phyloP scores from a whole-genome alignment of 1,284 basidiomycete species.

The Naganishia sp. region DNA sequence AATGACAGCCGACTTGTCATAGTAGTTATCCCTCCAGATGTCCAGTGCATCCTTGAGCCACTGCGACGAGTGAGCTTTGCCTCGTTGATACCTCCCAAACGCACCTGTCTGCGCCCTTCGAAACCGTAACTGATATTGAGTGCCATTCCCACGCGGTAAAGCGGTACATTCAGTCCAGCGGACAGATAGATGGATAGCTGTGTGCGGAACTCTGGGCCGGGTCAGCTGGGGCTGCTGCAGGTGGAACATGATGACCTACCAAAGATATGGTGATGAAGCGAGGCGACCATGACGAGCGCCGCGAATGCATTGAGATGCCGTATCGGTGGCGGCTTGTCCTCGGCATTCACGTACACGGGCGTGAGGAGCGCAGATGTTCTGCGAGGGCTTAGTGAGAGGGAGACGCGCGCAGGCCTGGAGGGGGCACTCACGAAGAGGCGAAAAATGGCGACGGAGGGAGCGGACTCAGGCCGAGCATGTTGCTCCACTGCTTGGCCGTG shows the following conservation, averaged over 20 bases:
- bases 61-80: conserved; percentile 20
- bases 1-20: conserved; percentile 21
- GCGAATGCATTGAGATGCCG: conserved; percentile 35
- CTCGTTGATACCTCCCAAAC: neutral
- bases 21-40: conserved; percentile 35
- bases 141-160: conserved; percentile 30
- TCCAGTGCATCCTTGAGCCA: conserved; percentile 37
- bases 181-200: conserved; percentile 35
- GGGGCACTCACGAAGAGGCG: conserved; percentile 32
- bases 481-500: conserved; percentile 36
- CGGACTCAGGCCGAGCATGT: conserved; percentile 33
- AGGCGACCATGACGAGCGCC: conserved; percentile 33
- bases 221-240: neutral
- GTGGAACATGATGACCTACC: neutral
- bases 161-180: conserved; percentile 25
- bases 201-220: conserved; percentile 34
- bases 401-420: neutral
- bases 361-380: conserved; percentile 17
- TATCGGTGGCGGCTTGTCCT: conserved; percentile 25
- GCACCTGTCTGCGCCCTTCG: conserved; percentile 36
- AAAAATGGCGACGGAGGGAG: conserved; percentile 37
- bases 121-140: conserved; percentile 32
- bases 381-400: neutral
- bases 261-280: conserved; percentile 38
- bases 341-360: conserved; percentile 26